Conservation (phyloP, 345 rosid genomes). For the Erucastrum elatum region DNA sequence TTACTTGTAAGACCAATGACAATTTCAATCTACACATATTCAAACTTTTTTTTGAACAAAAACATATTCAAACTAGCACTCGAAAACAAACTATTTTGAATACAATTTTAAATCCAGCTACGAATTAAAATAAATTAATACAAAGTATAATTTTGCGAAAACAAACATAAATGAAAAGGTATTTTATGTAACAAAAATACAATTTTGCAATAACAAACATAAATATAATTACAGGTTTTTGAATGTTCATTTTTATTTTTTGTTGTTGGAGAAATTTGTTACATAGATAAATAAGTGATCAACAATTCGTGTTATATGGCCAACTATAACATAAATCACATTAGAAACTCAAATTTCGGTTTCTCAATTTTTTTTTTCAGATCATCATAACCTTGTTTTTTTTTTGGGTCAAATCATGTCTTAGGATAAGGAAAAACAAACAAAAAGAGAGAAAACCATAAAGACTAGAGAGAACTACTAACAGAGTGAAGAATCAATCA, state of each 20-base stretch:
- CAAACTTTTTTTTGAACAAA: too few species aligned
- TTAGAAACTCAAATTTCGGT: neutral
- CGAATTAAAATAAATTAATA: neutral
- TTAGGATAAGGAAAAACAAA: neutral
- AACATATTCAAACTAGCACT: neutral
- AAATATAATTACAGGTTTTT: neutral
- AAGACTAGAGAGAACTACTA: neutral
- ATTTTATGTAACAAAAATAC: too few species aligned
- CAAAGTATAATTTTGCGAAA: neutral
- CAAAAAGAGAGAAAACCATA: neutral
- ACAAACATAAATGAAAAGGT: neutral
- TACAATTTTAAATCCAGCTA: neutral
- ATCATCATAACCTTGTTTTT: neutral
- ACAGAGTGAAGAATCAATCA: constrained; percentile 35
- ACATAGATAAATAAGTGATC: neutral
- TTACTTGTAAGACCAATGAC: neutral
- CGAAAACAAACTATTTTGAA: neutral
- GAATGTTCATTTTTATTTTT: neutral
- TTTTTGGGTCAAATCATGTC: neutral
- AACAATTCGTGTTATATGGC: neutral
- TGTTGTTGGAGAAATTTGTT: neutral
- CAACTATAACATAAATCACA: neutral
- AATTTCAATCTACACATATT: neutral
- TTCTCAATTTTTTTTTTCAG: too few species aligned
- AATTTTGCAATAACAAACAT: too few species aligned